phyloP scores from a whole-genome alignment of 768 basidiomycete genomes.

The Macrolepiota dolichaula region DNA sequence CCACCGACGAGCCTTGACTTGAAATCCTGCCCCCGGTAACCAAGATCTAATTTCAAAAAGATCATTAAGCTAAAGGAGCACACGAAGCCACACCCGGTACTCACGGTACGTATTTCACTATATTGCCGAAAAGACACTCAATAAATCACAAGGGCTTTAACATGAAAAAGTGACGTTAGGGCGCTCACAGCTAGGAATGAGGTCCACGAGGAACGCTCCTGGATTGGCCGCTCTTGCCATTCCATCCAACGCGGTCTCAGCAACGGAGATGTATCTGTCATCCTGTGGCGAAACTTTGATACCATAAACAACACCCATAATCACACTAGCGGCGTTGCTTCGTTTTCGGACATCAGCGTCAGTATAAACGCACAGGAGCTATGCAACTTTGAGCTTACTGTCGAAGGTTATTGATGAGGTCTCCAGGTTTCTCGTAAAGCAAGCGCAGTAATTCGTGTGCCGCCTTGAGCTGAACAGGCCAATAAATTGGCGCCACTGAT shows the following conservation, averaged over 20 bases:
- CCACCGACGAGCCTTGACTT: constrained; percentile 49
- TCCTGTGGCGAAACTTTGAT: constrained; percentile 38
- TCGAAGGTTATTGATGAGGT: constrained; percentile 46
- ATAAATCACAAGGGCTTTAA: not conserved
- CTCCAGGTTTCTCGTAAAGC: constrained; percentile 38
- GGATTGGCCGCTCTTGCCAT: constrained; percentile 48
- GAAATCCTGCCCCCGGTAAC: constrained; percentile 49
- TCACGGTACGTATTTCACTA: constrained; percentile 50
- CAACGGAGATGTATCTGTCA: constrained; percentile 47
- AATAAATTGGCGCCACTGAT: constrained; percentile 34
- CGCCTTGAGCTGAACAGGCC: constrained; percentile 43
- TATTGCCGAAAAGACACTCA: not conserved
- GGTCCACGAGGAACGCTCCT: constrained; percentile 51
- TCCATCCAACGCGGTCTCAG: constrained; percentile 48
- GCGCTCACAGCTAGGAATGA: constrained; percentile 38
- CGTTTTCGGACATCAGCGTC: not conserved
- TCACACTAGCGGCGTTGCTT: constrained; percentile 48
- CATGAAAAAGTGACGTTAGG: not conserved
- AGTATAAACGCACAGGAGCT: not conserved
- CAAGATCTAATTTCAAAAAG: constrained; percentile 30
- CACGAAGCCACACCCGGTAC: constrained; percentile 11
- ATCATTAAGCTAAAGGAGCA: not conserved
- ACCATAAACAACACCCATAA: constrained; percentile 53
- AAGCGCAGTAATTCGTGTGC: constrained; percentile 42
- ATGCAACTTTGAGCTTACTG: constrained; percentile 32